Conservation (phyloP, 306 rosid species). For the Dryas drummondii region DNA sequence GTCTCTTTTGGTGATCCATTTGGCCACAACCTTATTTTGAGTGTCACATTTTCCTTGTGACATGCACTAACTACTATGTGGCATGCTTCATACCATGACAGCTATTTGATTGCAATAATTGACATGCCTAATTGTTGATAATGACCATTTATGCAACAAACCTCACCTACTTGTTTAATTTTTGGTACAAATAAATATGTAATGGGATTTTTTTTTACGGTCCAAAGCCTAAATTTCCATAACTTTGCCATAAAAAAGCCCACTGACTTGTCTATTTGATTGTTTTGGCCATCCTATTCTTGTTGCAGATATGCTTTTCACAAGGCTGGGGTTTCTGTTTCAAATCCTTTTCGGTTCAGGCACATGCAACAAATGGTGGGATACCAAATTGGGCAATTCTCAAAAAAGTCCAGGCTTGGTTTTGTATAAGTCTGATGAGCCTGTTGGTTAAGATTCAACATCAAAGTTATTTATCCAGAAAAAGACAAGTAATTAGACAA, state of each 20-base stretch:
- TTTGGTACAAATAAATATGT: neutral
- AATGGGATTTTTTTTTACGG: neutral
- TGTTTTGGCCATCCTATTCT: neutral
- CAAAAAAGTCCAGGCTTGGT: neutral
- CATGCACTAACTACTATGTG: constrained; percentile 19
- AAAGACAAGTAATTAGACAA: neutral
- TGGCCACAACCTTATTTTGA: neutral
- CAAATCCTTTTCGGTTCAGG: constrained; percentile 18
- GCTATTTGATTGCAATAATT: constrained; percentile 28
- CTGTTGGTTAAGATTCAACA: neutral
- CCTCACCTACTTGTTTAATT: constrained; percentile 9
- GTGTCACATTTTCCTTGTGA: constrained; percentile 13
- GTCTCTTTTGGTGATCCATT: neutral
- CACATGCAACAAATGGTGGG: constrained; percentile 9
- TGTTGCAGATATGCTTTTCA: constrained; percentile 9
- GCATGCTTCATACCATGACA: constrained; percentile 25
- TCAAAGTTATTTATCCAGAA: neutral
- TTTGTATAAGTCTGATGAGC: neutral
- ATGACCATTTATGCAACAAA: constrained; percentile 14
- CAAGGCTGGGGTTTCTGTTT: constrained; percentile 2
- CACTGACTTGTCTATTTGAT: constrained; percentile 3
- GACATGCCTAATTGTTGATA: constrained; percentile 20
- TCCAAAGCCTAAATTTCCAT: neutral
- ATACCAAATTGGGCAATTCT: neutral
- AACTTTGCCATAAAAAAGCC: neutral